Percentiles rank a stretch among this genome's conserved stretches.
These are phyloP conservation scores for Aschersonia sp. DNA, from an alignment of 2,329 filamentous ascomycete genomes.

Conservation along the genomic window DNA sequence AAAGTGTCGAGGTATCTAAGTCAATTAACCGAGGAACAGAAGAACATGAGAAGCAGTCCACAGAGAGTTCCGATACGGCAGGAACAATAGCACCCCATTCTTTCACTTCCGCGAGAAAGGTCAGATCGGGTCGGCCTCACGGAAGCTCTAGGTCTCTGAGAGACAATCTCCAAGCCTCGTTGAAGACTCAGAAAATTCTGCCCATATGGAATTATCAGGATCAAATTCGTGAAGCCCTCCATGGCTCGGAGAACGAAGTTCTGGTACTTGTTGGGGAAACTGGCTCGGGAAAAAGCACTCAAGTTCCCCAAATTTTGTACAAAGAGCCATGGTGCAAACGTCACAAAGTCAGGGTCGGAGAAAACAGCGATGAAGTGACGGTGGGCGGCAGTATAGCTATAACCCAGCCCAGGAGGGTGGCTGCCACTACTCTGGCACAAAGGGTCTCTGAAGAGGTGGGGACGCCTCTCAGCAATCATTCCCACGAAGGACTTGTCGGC, in stretches of 20 bases:
- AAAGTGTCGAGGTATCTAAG: too few species aligned
- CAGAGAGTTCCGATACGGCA: too few species aligned
- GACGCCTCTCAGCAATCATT: constrained; percentile 30
- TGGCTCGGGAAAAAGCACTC: constrained; percentile 91
- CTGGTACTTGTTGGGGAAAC: constrained; percentile 86
- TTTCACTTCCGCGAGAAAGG: background rate
- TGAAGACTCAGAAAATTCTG: constrained; percentile 46
- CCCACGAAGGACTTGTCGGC: constrained; percentile 47
- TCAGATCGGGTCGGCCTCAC: constrained; percentile 1
- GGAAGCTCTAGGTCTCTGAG: constrained; percentile 13
- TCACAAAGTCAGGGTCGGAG: constrained; percentile 33
- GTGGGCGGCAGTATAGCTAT: constrained; percentile 79
- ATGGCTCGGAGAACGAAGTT: constrained; percentile 44
- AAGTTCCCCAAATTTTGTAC: constrained; percentile 82
- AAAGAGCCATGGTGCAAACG: constrained; percentile 64
- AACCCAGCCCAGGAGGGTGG: constrained; percentile 86
- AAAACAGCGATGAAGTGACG: constrained; percentile 24
- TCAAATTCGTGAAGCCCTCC: constrained; percentile 51
- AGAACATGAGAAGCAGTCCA: too few species aligned
- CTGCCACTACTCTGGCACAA: constrained; percentile 78
- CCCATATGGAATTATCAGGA: constrained; percentile 68
- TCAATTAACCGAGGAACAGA: too few species aligned
- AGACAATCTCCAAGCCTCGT: constrained; percentile 29
- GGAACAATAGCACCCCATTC: background rate
- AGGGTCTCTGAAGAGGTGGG: constrained; percentile 70